Evolutionary conservation across 805 yeast species (phyloP), one percentile per base, ranked within the genome.

Genomic region (Ogataea angusta): DNA sequence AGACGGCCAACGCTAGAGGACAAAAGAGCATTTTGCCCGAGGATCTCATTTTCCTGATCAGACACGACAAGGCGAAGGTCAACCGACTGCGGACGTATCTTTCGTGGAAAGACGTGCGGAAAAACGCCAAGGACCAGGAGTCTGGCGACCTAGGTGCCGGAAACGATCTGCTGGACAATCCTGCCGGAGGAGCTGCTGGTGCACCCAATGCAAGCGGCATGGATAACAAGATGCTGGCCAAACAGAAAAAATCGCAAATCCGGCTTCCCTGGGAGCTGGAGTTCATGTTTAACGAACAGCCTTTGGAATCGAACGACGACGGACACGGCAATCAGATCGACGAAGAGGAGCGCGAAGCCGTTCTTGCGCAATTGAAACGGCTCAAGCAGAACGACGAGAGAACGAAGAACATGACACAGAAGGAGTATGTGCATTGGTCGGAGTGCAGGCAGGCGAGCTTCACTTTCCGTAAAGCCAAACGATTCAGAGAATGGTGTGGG

Each of bases 351-450:
- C 76, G 83, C 48, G 96, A 90, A 35, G 96, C 96, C 4, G 83
- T 88, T 24, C 62, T 82, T 21, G 93, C 95, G 0, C 87, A 95
- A n/a, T 66, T 88, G 61, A 88, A 89, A 60, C 70, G 97, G 43
- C 72, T 93, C 50, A 88, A 89, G 55, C 81, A 78, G 63, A 97
- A 97, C 4, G 99, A 93, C 63, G 96, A 93, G 37, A 73, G 99
- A 47, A 93, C 99, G 0, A 78, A 72, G 49, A 76, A 83, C 51
- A 93, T 93, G 99, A 93, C 99, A 1, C 84, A 81, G 57, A 96
- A 93, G 54, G 99, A 93, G 59, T 93, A 93, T 56, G 99, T 90
- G 13, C 99, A 93, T 60, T 93, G 98, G 97, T 86, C 96, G 10
- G 99, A 93, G 57, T 93, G 99, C 64, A 77, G 99, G 47, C 99